A percentile compares a stretch with the other conserved stretches of the same genome.
These are phyloP conservation scores for Salicornia ramosissima DNA, from an alignment of 148 eudicot species.

Conservation along the genomic window DNA sequence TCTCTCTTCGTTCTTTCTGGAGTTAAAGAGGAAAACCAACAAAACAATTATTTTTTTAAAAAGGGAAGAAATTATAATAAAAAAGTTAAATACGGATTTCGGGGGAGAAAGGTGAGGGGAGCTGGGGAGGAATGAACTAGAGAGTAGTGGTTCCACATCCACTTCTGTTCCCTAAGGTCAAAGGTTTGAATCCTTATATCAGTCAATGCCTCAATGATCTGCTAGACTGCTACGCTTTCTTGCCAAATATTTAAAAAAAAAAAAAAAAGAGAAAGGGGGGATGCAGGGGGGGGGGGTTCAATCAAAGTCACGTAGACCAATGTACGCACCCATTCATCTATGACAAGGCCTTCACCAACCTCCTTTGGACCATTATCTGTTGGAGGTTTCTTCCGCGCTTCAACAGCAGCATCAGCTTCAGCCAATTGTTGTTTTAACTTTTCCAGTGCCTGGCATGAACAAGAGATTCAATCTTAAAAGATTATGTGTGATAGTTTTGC, in stretches of 20 bases:
- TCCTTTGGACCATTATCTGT: conserved; percentile 49
- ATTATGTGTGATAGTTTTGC: background rate
- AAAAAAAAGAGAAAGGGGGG: too few species aligned
- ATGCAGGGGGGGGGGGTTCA: background rate
- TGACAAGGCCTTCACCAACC: conserved; percentile 81
- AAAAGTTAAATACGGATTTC: too few species aligned
- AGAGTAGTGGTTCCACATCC: too few species aligned
- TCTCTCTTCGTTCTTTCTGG: conserved; percentile 84
- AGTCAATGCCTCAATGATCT: too few species aligned
- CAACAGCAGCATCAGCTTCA: conserved; percentile 74
- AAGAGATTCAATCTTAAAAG: background rate
- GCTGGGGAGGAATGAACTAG: too few species aligned
- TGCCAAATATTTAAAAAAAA: too few species aligned
- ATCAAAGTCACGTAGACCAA: background rate
- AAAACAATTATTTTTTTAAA: background rate
- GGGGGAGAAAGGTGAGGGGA: too few species aligned
- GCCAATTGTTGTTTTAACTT: conserved; percentile 74
- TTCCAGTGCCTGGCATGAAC: conserved; percentile 48
- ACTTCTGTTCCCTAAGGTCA: too few species aligned
- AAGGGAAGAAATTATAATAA: background rate
- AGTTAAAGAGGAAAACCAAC: background rate
- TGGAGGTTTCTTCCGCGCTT: conserved; percentile 70
- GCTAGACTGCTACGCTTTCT: too few species aligned
- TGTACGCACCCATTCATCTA: conserved; percentile 80
- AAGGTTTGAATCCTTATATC: too few species aligned